A percentile compares a stretch with the other conserved stretches of the same genome.
phyloP scores from a whole-genome alignment of 768 basidiomycete genomes.

The Auriculariales sp. region DNA sequence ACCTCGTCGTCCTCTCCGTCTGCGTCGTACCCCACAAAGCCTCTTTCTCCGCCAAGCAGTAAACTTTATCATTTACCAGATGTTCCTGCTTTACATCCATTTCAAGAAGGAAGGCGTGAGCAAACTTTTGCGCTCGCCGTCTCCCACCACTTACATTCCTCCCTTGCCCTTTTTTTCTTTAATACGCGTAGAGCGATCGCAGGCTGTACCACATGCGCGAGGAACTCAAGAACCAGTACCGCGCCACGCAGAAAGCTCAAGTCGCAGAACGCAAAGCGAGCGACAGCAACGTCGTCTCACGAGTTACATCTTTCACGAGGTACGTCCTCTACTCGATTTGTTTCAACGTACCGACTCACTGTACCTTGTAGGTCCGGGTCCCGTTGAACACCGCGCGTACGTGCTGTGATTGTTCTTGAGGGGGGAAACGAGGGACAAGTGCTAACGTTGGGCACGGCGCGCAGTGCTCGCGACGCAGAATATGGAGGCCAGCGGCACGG shows the following conservation, averaged over 20 bases:
- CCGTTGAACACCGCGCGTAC: conserved; percentile 60
- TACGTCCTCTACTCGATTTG: not conserved
- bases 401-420: not conserved
- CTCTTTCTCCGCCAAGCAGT: not conserved
- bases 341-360: not conserved
- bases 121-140: too few relatives aligned
- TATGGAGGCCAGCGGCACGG: conserved; percentile 63
- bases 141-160: not conserved
- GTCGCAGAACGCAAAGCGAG: conserved; percentile 51
- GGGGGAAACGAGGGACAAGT: too few relatives aligned
- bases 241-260: conserved; percentile 46
- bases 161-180: not conserved
- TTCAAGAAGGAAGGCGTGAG: conserved; percentile 7
- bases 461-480: conserved; percentile 78
- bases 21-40: not conserved
- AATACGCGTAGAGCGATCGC: conserved; percentile 26
- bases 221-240: conserved; percentile 39
- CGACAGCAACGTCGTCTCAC: conserved; percentile 69
- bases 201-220: conserved; percentile 34
- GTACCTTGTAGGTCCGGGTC: conserved; percentile 39
- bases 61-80: conserved; percentile 4
- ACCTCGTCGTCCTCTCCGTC: not conserved
- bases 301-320: conserved; percentile 24
- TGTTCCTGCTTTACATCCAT: conserved; percentile 5
- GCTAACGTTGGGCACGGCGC: not conserved